Evolutionary conservation across 192 early-diverging fungal genomes (phyloP).

Genomic region (Coemansia sp.): DNA sequence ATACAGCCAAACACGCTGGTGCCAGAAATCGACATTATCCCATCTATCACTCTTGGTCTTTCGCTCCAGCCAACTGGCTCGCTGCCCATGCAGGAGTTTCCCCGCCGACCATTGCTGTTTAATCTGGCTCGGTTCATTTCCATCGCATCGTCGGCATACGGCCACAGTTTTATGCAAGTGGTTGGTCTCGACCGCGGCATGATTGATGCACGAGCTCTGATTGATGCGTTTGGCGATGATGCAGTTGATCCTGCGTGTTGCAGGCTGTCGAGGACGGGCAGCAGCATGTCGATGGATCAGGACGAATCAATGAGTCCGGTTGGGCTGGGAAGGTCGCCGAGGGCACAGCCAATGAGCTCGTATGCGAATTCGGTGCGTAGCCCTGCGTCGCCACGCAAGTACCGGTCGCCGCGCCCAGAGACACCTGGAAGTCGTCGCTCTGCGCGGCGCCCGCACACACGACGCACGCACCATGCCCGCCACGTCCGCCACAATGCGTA

Average conservation of each 20-base stretch:
- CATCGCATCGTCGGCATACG: constrained; percentile 70
- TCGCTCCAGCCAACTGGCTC: constrained; percentile 14
- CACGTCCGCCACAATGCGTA: constrained; percentile 28
- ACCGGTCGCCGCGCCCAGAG: constrained; percentile 17
- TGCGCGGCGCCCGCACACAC: constrained; percentile 11
- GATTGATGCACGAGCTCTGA: constrained; percentile 47
- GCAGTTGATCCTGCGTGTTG: constrained; percentile 10
- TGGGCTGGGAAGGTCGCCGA: constrained; percentile 8
- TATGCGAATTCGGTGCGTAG: constrained; percentile 26
- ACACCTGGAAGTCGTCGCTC: constrained; percentile 15
- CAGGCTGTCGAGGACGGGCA: constrained; percentile 21
- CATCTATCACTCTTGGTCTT: constrained; percentile 39
- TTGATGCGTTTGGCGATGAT: constrained; percentile 44
- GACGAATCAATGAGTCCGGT: background rate
- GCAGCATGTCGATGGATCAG: constrained; percentile 20
- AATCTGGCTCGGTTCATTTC: constrained; percentile 71
- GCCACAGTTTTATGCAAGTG: constrained; percentile 72
- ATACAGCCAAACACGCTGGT: background rate
- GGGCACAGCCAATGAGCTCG: constrained; percentile 48
- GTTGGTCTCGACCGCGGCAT: constrained; percentile 56
- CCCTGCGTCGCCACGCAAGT: constrained; percentile 23
- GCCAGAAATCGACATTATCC: background rate
- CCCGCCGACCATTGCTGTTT: constrained; percentile 58
- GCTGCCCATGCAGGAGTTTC: constrained; percentile 33
- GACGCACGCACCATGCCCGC: constrained; percentile 25